Conservation (phyloP, 2,329 filamentous ascomycete genomes). For the Trichophyton verrucosum region DNA sequence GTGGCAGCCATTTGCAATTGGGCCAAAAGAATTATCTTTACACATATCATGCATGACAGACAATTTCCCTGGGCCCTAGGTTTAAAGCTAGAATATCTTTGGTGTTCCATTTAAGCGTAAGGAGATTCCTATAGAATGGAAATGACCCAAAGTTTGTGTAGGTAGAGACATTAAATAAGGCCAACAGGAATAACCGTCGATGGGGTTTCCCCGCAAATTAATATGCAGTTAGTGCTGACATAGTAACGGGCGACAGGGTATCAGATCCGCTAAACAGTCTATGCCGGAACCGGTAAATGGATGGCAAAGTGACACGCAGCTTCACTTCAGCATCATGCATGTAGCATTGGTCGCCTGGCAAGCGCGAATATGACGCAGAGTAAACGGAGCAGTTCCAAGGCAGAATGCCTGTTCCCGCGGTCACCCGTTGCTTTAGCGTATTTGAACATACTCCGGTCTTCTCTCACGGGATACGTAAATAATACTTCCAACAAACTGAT, state of each 20-base stretch:
- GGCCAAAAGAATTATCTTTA: conserved; percentile 19
- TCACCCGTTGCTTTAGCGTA: background rate
- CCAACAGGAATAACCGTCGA: background rate
- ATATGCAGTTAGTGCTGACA: background rate
- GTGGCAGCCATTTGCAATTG: conserved; percentile 15
- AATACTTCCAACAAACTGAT: background rate
- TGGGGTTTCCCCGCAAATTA: background rate
- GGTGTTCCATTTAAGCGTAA: background rate
- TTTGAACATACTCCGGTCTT: background rate
- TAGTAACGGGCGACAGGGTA: background rate
- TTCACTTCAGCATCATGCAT: background rate
- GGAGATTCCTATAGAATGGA: background rate
- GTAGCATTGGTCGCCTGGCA: background rate
- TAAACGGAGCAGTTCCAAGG: background rate
- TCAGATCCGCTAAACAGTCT: background rate
- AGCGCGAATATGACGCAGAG: background rate
- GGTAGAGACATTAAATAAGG: background rate
- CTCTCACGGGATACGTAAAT: background rate
- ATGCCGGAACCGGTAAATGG: background rate
- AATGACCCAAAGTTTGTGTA: background rate
- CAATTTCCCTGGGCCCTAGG: background rate
- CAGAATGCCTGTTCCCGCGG: background rate
- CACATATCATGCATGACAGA: background rate
- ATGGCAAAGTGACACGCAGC: background rate
- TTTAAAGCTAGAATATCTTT: background rate